These are phyloP conservation scores for Arbutus unedo DNA, from an alignment of 148 eudicot species.

Conservation along the genomic window DNA sequence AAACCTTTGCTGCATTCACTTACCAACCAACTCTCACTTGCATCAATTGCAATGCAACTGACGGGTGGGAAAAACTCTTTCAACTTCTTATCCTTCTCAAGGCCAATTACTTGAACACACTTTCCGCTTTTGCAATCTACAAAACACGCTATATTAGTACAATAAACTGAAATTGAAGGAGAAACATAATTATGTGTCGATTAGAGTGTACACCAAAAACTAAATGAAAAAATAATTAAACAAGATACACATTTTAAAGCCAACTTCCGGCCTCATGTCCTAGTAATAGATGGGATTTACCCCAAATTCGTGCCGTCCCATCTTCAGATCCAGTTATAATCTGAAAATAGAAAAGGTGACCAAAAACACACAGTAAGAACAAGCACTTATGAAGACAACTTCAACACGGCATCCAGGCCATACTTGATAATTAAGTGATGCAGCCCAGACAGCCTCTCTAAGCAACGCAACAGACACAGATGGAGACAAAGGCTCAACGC, in stretches of 20 bases:
- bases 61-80: constrained; percentile 45
- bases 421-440: background rate
- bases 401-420: background rate
- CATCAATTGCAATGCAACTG: constrained; percentile 86
- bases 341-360: constrained; percentile 29
- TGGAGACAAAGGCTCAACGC: background rate
- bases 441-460: background rate
- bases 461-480: background rate
- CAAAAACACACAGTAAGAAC: background rate
- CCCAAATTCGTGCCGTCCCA: constrained; percentile 94
- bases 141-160: constrained; percentile 11
- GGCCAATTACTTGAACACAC: constrained; percentile 63
- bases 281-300: constrained; percentile 31
- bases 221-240: background rate
- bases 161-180: background rate
- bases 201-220: background rate
- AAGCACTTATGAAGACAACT: background rate
- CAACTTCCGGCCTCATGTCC: background rate
- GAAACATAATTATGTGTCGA: background rate
- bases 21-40: constrained; percentile 99
- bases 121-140: constrained; percentile 80
- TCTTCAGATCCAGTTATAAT: constrained; percentile 97
- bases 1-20: constrained; percentile 21
- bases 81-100: constrained; percentile 42
- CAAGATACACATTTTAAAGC: background rate